phyloP scores from a whole-genome alignment of 1,139 yeast genomes.

The Nakaseomyces glabratus region DNA sequence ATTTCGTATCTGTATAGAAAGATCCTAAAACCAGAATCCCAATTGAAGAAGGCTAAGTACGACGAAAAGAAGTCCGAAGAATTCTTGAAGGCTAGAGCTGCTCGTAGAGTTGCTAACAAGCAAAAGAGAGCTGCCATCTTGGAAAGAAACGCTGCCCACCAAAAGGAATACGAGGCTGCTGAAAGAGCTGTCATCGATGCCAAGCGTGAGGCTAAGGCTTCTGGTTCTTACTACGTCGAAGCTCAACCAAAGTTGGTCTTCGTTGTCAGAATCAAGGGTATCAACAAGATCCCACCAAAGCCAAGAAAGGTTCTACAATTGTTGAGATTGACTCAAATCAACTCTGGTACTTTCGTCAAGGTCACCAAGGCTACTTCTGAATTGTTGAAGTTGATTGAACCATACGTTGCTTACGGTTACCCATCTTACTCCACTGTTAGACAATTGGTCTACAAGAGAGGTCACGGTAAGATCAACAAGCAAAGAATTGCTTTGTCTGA shows the following conservation, averaged over 20 bases:
- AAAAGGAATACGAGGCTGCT: slow-evolving; percentile 90
- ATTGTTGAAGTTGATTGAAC: slow-evolving; percentile 95
- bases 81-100: slow-evolving; percentile 80
- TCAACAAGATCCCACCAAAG: slow-evolving; percentile 98
- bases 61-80: slow-evolving; percentile 78
- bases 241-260: slow-evolving; percentile 96
- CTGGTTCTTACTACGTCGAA: slow-evolving; percentile 93
- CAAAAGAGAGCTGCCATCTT: slow-evolving; percentile 92
- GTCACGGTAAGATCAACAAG: slow-evolving; percentile 98
- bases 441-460: slow-evolving; percentile 98
- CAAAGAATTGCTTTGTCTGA: slow-evolving; percentile 95
- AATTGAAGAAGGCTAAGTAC: slow-evolving; percentile 90
- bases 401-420: slow-evolving; percentile 99
- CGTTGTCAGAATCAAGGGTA: slow-evolving; percentile 99
- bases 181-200: slow-evolving; percentile 89
- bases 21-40: slow-evolving; percentile 76
- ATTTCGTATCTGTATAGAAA: slow-evolving; percentile 22
- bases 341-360: slow-evolving; percentile 97
- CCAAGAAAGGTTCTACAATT: slow-evolving; percentile 99
- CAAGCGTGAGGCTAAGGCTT: slow-evolving; percentile 94
- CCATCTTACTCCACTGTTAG: slow-evolving; percentile 95
- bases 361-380: slow-evolving; percentile 98
- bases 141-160: slow-evolving; percentile 98
- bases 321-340: slow-evolving; percentile 94
- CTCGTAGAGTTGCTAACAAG: slow-evolving; percentile 76